Base-by-base conservation (phyloP, 2,329 filamentous ascomycete genomes). In the Curvularia spicifera region DNA sequence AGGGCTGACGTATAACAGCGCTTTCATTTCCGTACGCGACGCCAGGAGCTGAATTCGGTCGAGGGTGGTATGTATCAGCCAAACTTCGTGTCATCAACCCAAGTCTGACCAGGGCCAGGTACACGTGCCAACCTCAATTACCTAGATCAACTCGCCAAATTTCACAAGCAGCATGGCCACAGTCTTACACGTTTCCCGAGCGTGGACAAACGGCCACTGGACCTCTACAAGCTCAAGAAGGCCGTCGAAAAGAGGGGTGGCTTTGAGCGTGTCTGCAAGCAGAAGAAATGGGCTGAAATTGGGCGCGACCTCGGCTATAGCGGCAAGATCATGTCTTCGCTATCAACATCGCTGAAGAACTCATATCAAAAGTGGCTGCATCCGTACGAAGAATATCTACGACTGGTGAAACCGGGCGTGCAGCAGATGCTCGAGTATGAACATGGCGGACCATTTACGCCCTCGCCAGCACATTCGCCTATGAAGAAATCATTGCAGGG, bases 281-380 rank as follows among this genome's bases (percentile, higher is more conserved):
- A 89, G 55, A 99, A 99, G 80, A 98, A 98, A 80, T 99, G 95
- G 95, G 95, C 95, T 15, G 95, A 99, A 77, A 98, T 99, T 68
- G 95, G 95, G 33, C 88, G 95, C 71, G 95, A 98, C 75, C 81
- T 99, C 47, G 95, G 95, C 53, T 99, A 99, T 78, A 98, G 94
- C 73, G 95, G 95, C 74, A 99, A 99, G 81, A 99, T 99, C 63
- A 99, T 99, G 95, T 98, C 94, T 2, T 98, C 95, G 8, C 81
- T 99, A 46, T 99, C 95, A 5, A 99, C 95, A 0, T 98, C 95
- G 5, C 84, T 99, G 42, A 99, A 98, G 77, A 99, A 99, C 77
- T 98, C 95, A 0, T 99, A 96, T 70, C 93, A 97, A 76, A 89
- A 94, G 78, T 99, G 95, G 91, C 87, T 99, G 3, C 91, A 93